Percentiles rank a stretch among this genome's conserved stretches.
phyloP scores from a whole-genome alignment of 768 basidiomycete genomes.

The Leccinum uliginosum region DNA sequence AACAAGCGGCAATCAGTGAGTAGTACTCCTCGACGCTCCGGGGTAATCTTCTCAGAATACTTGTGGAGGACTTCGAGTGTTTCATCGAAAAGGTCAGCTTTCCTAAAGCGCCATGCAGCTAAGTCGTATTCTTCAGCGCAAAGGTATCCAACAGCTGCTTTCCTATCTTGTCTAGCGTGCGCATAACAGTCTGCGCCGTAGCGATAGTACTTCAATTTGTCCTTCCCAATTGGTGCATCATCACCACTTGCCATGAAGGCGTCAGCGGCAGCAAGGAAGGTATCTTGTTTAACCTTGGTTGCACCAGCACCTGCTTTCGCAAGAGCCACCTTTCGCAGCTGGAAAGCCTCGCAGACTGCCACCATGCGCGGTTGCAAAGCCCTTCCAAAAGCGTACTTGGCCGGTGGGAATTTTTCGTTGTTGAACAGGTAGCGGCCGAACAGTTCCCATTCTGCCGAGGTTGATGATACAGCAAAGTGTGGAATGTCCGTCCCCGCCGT shows the following conservation, averaged over 20 bases:
- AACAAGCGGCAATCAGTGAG: slow-evolving; percentile 41
- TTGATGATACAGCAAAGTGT: slow-evolving; percentile 51
- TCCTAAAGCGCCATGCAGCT: slow-evolving; percentile 46
- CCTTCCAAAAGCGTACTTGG: slow-evolving; percentile 49
- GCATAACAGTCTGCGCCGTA: slow-evolving; percentile 49
- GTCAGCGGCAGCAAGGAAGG: slow-evolving; percentile 43
- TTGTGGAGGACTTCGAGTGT: slow-evolving; percentile 44
- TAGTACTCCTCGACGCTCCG: slow-evolving; percentile 32
- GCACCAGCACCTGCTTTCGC: slow-evolving; percentile 23
- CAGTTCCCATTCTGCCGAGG: slow-evolving; percentile 43
- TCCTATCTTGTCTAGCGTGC: slow-evolving; percentile 33
- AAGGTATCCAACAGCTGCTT: slow-evolving; percentile 44
- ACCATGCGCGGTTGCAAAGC: slow-evolving; percentile 42
- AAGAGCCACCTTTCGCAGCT: slow-evolving; percentile 49
- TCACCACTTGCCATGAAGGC: slow-evolving; percentile 44
- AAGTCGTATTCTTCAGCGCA: slow-evolving; percentile 39
- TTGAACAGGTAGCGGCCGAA: slow-evolving; percentile 39
- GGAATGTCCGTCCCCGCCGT: slow-evolving; percentile 47
- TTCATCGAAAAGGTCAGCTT: slow-evolving; percentile 48
- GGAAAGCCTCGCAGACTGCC: slow-evolving; percentile 48
- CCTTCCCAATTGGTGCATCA: slow-evolving; percentile 23
- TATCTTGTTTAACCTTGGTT: slow-evolving; percentile 12
- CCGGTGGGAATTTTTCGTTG: slow-evolving; percentile 41
- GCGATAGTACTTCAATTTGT: slow-evolving; percentile 35
- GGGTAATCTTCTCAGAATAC: slow-evolving; percentile 31